phyloP scores from a whole-genome alignment of 208 protist species.

The Naegleria fowleri region DNA sequence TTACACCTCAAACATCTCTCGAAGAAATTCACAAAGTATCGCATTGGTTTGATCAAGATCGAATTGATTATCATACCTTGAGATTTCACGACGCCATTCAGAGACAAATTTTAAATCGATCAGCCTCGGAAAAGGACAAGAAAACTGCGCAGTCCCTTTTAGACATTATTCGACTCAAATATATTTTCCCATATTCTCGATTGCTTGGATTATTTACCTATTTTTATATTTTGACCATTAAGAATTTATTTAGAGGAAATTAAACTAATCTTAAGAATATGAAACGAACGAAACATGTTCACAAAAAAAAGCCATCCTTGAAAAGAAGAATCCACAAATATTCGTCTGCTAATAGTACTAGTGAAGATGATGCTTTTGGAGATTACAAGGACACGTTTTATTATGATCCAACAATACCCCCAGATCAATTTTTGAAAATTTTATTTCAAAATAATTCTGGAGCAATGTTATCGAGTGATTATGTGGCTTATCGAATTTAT shows the following conservation, averaged over 20 bases:
- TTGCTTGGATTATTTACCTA: neutral
- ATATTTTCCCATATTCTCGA: conserved; percentile 10
- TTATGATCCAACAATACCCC: neutral
- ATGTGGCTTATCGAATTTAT: conserved; percentile 4
- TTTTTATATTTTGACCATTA: neutral
- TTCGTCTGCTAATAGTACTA: neutral
- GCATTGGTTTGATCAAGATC: neutral
- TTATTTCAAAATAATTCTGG: neutral
- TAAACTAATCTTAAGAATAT: neutral
- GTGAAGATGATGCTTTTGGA: neutral
- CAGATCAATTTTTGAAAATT: neutral
- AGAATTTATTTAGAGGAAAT: conserved; percentile 1
- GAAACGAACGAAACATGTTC: neutral
- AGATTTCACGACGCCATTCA: neutral
- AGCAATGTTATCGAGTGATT: neutral
- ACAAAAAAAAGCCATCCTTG: neutral
- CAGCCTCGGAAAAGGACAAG: neutral
- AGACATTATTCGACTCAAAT: conserved; percentile 6
- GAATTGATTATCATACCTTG: neutral
- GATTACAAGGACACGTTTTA: neutral
- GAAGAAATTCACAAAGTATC: neutral
- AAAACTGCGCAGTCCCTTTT: neutral
- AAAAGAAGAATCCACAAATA: neutral
- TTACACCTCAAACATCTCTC: neutral
- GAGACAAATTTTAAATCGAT: neutral